phyloP scores from a whole-genome alignment of 306 rosid genomes.

The Luffa acutangula region DNA sequence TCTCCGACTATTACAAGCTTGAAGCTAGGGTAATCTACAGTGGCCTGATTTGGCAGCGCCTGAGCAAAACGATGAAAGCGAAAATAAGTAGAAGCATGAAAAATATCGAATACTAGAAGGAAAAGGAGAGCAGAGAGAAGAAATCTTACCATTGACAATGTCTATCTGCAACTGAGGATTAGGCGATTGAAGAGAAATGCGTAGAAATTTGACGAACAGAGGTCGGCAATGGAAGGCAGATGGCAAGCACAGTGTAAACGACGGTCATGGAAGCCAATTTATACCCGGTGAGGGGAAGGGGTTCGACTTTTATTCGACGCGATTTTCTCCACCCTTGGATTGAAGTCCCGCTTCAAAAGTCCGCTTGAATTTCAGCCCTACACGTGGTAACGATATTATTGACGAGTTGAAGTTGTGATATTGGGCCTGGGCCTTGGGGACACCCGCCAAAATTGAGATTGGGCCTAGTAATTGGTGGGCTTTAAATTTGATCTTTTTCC shows the following conservation, averaged over 20 bases:
- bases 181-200: not conserved
- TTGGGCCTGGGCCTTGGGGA: not conserved
- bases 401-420: not conserved
- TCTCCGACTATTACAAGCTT: slow-evolving; percentile 84
- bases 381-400: not conserved
- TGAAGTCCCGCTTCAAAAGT: slow-evolving; percentile 15
- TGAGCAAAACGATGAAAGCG: slow-evolving; percentile 2
- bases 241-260: not conserved
- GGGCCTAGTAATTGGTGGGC: not conserved
- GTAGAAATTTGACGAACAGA: not conserved
- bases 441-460: not conserved
- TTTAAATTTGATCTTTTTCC: not conserved
- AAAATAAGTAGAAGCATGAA: not conserved
- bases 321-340: slow-evolving; percentile 11
- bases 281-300: not conserved
- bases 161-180: not conserved
- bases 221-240: not conserved
- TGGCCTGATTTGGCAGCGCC: slow-evolving; percentile 77
- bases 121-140: not conserved
- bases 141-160: not conserved
- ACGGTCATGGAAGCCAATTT: not conserved
- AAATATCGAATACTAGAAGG: not conserved
- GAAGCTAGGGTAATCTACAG: slow-evolving; percentile 70
- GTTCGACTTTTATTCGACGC: slow-evolving; percentile 20
- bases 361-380: slow-evolving; percentile 19